Evolutionary conservation across 1,284 basidiomycete species (phyloP).

Genomic region (Phylloboletellus chloephorus): DNA sequence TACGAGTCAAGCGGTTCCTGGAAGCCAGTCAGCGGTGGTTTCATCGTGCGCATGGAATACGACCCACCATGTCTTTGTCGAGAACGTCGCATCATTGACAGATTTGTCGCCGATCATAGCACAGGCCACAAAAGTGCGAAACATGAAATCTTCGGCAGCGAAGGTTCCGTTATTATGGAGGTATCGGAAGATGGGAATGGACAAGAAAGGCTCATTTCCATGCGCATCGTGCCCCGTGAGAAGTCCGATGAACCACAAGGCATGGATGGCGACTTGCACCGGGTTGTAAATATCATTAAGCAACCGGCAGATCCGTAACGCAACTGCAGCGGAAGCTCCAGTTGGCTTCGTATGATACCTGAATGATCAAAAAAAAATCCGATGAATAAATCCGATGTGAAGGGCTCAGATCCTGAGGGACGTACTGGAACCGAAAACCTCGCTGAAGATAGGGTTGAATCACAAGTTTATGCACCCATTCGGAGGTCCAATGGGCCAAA

Average conservation of each 20-base stretch:
- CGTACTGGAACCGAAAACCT: conserved; percentile 24
- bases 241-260: conserved; percentile 45
- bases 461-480: conserved; percentile 26
- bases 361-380: background rate
- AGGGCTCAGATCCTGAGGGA: conserved; percentile 1
- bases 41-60: background rate
- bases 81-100: conserved; percentile 47
- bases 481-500: conserved; percentile 28
- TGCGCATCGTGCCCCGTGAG: conserved; percentile 16
- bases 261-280: conserved; percentile 37
- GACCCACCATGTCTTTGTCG: conserved; percentile 40
- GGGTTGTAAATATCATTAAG: conserved; percentile 23
- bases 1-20: conserved; percentile 28
- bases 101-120: conserved; percentile 53
- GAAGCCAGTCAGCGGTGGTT: conserved; percentile 10
- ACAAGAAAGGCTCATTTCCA: conserved; percentile 21
- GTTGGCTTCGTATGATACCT: conserved; percentile 19
- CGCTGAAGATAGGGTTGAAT: conserved; percentile 21
- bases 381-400: conserved; percentile 8
- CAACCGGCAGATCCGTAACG: conserved; percentile 20
- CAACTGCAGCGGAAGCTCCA: conserved; percentile 7
- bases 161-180: conserved; percentile 26
- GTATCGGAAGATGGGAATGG: conserved; percentile 29
- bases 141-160: conserved; percentile 32
- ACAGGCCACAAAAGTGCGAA: conserved; percentile 41